phyloP scores from a whole-genome alignment of 768 basidiomycete genomes.

The Naganishia vishniacii region DNA sequence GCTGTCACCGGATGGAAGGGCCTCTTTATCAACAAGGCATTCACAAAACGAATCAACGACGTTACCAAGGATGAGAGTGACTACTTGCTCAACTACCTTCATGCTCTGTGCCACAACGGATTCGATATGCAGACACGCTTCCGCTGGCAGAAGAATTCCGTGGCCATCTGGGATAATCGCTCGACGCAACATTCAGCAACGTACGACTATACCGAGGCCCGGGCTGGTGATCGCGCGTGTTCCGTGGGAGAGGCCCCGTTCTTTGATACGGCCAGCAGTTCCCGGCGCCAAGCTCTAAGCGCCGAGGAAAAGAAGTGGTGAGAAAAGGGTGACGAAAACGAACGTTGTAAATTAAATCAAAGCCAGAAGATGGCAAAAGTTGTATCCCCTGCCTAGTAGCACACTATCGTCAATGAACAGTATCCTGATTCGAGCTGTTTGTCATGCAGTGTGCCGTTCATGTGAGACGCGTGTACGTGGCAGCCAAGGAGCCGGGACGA shows the following conservation, averaged over 20 bases:
- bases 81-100: constrained; percentile 53
- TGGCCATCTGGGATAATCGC: constrained; percentile 62
- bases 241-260: constrained; percentile 58
- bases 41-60: constrained; percentile 57
- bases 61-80: constrained; percentile 58
- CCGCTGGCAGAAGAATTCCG: constrained; percentile 55
- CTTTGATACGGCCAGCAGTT: constrained; percentile 48
- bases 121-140: constrained; percentile 55
- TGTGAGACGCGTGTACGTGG: too few relatives aligned
- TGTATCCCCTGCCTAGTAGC: too few relatives aligned
- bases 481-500: too few relatives aligned
- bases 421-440: too few relatives aligned
- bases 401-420: too few relatives aligned
- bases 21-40: constrained; percentile 57
- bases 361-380: too few relatives aligned
- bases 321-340: not conserved
- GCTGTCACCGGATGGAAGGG: constrained; percentile 58
- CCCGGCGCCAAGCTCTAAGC: constrained; percentile 31
- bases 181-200: constrained; percentile 49
- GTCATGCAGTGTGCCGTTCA: too few relatives aligned
- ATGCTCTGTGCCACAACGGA: constrained; percentile 54
- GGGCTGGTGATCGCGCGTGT: constrained; percentile 56
- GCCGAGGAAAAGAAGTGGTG: constrained; percentile 26
- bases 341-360: too few relatives aligned
- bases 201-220: constrained; percentile 48